Conservation (phyloP, 2,329 filamentous ascomycete genomes). For the Purpureocillium lavendulum region DNA sequence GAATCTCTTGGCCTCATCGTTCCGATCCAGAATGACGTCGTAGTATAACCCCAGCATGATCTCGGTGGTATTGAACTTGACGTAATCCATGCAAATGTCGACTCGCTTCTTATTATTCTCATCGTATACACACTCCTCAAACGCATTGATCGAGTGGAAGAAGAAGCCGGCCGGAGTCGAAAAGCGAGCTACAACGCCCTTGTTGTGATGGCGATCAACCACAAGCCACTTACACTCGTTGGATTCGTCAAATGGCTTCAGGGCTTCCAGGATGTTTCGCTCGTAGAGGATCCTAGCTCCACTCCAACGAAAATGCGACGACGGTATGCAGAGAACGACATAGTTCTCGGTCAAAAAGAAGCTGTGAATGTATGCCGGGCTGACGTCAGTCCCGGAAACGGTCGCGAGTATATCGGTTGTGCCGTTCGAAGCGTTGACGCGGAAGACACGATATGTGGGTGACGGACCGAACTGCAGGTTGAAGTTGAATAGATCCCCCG, state of each 20-base stretch:
- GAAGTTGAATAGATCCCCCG: conserved; percentile 73
- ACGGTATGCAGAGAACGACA: conserved; percentile 66
- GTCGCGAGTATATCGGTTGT: conserved; percentile 65
- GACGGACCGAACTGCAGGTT: conserved; percentile 56
- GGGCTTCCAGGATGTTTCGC: conserved; percentile 59
- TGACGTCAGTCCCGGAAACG: conserved; percentile 39
- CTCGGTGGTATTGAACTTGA: conserved; percentile 55
- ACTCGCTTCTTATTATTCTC: conserved; percentile 19
- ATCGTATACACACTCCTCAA: conserved; percentile 44
- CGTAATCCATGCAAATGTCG: conserved; percentile 57
- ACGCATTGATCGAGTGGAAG: conserved; percentile 74
- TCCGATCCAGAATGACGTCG: conserved; percentile 50
- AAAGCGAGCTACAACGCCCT: conserved; percentile 61
- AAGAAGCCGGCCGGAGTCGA: conserved; percentile 62
- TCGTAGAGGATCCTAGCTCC: conserved; percentile 56
- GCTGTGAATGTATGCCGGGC: conserved; percentile 69
- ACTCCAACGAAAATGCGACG: conserved; percentile 46
- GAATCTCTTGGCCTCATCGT: conserved; percentile 34
- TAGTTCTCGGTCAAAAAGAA: conserved; percentile 65
- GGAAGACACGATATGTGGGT: conserved; percentile 61
- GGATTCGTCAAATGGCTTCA: conserved; percentile 51
- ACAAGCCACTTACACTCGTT: conserved; percentile 62
- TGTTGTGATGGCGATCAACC: conserved; percentile 56
- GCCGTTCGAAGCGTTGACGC: conserved; percentile 53
- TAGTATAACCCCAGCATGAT: conserved; percentile 62